phyloP scores from a whole-genome alignment of 768 basidiomycete genomes.

The Russula abietina region DNA sequence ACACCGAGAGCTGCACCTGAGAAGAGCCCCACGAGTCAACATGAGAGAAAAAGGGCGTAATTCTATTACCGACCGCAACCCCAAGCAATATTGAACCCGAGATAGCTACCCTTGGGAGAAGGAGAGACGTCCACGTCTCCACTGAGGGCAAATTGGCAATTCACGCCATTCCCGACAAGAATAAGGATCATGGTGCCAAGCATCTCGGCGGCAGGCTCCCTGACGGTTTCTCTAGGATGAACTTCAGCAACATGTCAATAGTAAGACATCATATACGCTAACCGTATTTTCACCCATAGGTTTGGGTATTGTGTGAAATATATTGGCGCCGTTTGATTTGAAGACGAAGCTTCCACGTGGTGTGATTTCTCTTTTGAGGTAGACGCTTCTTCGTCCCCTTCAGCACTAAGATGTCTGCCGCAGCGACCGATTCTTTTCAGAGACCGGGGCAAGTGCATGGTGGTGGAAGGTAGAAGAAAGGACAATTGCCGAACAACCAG shows the following conservation, averaged over 20 bases:
- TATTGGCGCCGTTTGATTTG: not conserved
- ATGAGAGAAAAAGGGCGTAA: not conserved
- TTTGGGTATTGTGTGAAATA: constrained; percentile 21
- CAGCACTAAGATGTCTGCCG: not conserved
- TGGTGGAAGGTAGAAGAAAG: not conserved
- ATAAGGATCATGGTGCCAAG: constrained; percentile 29
- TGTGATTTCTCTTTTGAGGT: not conserved
- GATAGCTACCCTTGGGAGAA: constrained; percentile 26
- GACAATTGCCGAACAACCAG: not conserved
- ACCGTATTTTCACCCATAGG: constrained; percentile 24
- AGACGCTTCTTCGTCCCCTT: not conserved
- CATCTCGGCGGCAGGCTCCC: constrained; percentile 28
- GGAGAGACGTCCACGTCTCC: constrained; percentile 22
- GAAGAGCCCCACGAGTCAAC: not conserved
- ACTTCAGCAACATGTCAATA: not conserved
- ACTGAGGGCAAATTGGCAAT: constrained; percentile 28
- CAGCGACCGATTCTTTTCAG: not conserved
- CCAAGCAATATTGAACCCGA: constrained; percentile 26
- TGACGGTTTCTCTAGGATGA: constrained; percentile 1
- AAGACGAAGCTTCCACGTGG: not conserved
- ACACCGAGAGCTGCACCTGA: constrained; percentile 57
- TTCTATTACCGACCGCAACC: constrained; percentile 23
- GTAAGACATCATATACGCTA: not conserved
- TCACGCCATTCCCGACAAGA: constrained; percentile 27
- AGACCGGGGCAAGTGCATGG: not conserved